phyloP scores from a whole-genome alignment of 2,329 filamentous ascomycete species.

The Neonectria sp. region DNA sequence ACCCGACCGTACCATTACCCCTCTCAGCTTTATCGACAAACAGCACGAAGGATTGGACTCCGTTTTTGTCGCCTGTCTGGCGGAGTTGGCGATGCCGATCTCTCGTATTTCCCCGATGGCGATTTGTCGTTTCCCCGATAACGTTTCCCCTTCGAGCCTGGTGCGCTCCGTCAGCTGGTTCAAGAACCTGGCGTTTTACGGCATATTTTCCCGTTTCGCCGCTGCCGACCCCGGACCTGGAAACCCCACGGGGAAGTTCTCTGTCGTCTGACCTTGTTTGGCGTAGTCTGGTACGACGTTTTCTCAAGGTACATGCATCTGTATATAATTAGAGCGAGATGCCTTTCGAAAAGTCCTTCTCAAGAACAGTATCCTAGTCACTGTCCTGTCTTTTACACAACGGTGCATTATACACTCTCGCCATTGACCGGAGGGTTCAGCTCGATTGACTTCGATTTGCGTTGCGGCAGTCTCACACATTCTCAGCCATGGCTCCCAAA shows the following conservation, averaged over 20 bases:
- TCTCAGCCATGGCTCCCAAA: slow-evolving; percentile 50
- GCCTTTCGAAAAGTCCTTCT: neutral
- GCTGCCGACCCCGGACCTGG: slow-evolving; percentile 21
- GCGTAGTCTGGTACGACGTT: neutral
- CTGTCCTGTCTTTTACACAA: neutral
- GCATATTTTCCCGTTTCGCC: slow-evolving; percentile 36
- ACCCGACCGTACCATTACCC: slow-evolving; percentile 9
- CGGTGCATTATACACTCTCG: neutral
- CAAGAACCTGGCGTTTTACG: neutral
- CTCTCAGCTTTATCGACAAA: neutral
- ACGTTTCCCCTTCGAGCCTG: slow-evolving; percentile 18
- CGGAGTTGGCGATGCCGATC: slow-evolving; percentile 18
- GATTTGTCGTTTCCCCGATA: slow-evolving; percentile 20
- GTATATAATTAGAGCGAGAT: slow-evolving; percentile 33
- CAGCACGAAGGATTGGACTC: neutral
- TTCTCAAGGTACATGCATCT: neutral
- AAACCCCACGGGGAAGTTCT: slow-evolving; percentile 38
- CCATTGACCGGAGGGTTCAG: neutral
- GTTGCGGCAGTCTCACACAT: neutral
- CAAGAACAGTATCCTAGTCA: neutral
- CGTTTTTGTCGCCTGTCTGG: neutral
- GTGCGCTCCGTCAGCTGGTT: neutral
- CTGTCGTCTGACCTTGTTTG: slow-evolving; percentile 20
- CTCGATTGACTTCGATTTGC: neutral
- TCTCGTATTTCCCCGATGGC: slow-evolving; percentile 1